phyloP scores from a whole-genome alignment of 2,329 filamentous ascomycete species.

The Trichoderma koningii region DNA sequence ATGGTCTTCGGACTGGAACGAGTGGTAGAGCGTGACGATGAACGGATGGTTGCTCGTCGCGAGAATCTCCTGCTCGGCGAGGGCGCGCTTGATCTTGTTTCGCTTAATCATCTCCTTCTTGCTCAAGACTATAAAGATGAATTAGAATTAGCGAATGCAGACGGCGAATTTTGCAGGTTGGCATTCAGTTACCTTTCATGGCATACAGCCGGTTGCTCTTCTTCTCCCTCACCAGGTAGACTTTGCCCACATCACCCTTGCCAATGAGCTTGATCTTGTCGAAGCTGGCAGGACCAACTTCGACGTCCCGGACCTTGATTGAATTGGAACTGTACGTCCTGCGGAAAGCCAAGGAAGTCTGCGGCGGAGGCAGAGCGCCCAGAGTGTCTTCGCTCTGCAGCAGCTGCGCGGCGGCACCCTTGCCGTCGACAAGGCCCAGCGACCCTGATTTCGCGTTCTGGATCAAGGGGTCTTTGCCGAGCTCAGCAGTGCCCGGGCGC shows the following conservation, averaged over 20 bases:
- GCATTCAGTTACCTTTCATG: conserved; percentile 78
- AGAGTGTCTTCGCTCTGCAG: conserved; percentile 54
- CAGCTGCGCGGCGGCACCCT: conserved; percentile 39
- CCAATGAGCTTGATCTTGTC: conserved; percentile 99
- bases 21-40: conserved; percentile 97
- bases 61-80: conserved; percentile 96
- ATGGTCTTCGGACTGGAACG: conserved; percentile 98
- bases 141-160: not conserved
- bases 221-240: conserved; percentile 96
- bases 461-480: conserved; percentile 77
- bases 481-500: conserved; percentile 80
- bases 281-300: conserved; percentile 92
- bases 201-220: conserved; percentile 94
- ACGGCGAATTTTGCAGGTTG: not conserved
- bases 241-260: conserved; percentile 97
- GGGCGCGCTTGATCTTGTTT: conserved; percentile 98
- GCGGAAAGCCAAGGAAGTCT: conserved; percentile 75
- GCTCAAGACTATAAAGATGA: conserved; percentile 70
- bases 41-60: conserved; percentile 99
- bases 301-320: conserved; percentile 96
- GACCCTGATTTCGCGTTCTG: conserved; percentile 50
- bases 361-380: conserved; percentile 65
- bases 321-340: conserved; percentile 98
- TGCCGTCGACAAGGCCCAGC: conserved; percentile 41
- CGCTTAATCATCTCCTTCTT: conserved; percentile 99